phyloP scores from a whole-genome alignment of 2,329 filamentous ascomycete genomes.

The Paecilomyces niveus region DNA sequence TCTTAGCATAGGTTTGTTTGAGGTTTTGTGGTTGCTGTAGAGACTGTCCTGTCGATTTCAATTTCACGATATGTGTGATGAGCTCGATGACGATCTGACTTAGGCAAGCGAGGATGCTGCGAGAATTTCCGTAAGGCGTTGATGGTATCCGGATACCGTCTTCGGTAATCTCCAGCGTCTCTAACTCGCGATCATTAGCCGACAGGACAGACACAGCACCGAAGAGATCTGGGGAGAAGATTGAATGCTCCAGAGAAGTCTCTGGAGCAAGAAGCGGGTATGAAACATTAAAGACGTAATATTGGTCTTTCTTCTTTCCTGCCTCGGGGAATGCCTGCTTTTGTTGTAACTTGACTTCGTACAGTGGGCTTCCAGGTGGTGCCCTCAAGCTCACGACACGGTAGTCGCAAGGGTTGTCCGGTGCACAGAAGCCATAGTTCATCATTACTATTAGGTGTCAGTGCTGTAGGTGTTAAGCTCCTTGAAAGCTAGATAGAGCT shows the following conservation, averaged over 20 bases:
- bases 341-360: constrained; percentile 26
- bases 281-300: constrained; percentile 39
- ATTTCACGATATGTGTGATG: constrained; percentile 28
- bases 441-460: constrained; percentile 28
- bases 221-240: constrained; percentile 38
- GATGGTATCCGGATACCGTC: constrained; percentile 20
- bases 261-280: constrained; percentile 33
- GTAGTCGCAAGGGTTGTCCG: constrained; percentile 38
- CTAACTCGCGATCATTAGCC: constrained; percentile 35
- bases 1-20: constrained; percentile 34
- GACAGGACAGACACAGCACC: constrained; percentile 35
- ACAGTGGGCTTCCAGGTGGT: constrained; percentile 31
- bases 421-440: constrained; percentile 41
- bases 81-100: constrained; percentile 37
- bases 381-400: constrained; percentile 33
- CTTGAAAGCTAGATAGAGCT: constrained; percentile 4
- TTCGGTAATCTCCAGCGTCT: constrained; percentile 25
- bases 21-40: constrained; percentile 25
- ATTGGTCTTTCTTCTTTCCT: constrained; percentile 27
- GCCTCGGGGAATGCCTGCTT: constrained; percentile 25
- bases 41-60: constrained; percentile 22
- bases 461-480: constrained; percentile 1
- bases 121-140: constrained; percentile 26
- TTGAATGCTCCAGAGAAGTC: constrained; percentile 29
- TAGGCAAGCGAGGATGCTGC: constrained; percentile 31